Base-by-base conservation (phyloP, 192 early-diverging fungal genomes). In the Polychytrium aggregatum region DNA sequence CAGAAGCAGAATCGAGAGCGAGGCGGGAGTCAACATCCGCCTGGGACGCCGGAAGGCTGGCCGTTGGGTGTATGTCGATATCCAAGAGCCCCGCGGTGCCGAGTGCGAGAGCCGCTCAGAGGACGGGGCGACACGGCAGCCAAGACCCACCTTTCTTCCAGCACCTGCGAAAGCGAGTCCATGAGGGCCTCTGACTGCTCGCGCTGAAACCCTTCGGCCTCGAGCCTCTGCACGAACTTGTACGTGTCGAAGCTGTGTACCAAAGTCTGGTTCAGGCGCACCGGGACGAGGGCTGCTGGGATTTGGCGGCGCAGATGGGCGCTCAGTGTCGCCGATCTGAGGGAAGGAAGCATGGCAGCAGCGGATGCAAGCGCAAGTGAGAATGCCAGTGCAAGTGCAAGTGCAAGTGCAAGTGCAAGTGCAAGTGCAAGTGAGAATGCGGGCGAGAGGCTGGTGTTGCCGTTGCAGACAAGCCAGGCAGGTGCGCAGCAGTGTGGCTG, bases 171-270 rank as follows among this genome's bases (percentile, higher is more conserved):
- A 9, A 90, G 53, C 1, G 82, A 78, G 38, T 59, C 57, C 76
- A 90, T 87, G 14, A 95, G 72, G 6, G 85, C 80, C 54, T 84
- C 76, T 3, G 85, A 74, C 48, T 85, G 79, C 46, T 81, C 72
- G 16, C 71, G 52, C 28, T 61, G 59, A 54, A 88, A 87, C 0
- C 85, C 86, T 33, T 87, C 79, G 1, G 53, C 51, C 59, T 88
- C 82, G 10, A 93, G 61, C 33, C 74, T 64, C 44, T 78, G 72
- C 9, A 79, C 82, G 33, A 92, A 79, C 30, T 75, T 71, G 69
- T 80, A 83, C 1, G 86, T 92, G 60, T 92, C 89, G 61, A 92
- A 89, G 25, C 48, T 48, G 51, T 64, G 56, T 5, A 50, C n/a
- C n/a, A n/a, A n/a, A n/a, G n/a, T n/a, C n/a, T n/a, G n/a, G n/a